phyloP scores from a whole-genome alignment of 1,284 basidiomycete species.

The Coriolopsis trogii region DNA sequence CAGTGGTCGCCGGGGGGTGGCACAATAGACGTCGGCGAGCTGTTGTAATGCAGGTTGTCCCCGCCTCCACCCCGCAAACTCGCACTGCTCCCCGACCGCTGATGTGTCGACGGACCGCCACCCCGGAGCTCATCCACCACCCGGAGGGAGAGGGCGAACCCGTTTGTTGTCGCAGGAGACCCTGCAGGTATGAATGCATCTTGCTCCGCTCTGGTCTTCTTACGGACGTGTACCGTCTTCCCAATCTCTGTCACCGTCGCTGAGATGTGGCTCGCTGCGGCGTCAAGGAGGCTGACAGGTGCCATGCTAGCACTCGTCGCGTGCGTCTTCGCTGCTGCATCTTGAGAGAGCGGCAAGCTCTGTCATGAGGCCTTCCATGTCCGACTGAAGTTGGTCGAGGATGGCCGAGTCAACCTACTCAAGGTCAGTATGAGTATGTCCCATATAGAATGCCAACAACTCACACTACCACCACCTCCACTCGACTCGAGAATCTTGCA shows the following conservation, averaged over 20 bases:
- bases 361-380: constrained; percentile 82
- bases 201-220: constrained; percentile 72
- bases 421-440: not conserved
- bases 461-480: constrained; percentile 42
- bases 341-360: constrained; percentile 84
- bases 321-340: constrained; percentile 88
- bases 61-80: constrained; percentile 35
- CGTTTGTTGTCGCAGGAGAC: constrained; percentile 43
- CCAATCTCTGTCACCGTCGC: constrained; percentile 89
- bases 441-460: constrained; percentile 4
- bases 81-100: constrained; percentile 41
- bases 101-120: constrained; percentile 45
- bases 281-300: constrained; percentile 94
- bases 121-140: constrained; percentile 58
- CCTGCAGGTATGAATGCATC: constrained; percentile 44
- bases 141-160: constrained; percentile 51
- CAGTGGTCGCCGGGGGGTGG: constrained; percentile 41
- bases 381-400: constrained; percentile 82
- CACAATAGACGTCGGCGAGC: constrained; percentile 20
- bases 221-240: constrained; percentile 75
- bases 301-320: constrained; percentile 93
- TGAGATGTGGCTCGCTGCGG: constrained; percentile 94
- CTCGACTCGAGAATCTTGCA: constrained; percentile 78
- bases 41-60: constrained; percentile 29
- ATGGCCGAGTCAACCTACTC: constrained; percentile 61